phyloP scores from a whole-genome alignment of 257 asterid genomes.

The Forsythia suspensa region DNA sequence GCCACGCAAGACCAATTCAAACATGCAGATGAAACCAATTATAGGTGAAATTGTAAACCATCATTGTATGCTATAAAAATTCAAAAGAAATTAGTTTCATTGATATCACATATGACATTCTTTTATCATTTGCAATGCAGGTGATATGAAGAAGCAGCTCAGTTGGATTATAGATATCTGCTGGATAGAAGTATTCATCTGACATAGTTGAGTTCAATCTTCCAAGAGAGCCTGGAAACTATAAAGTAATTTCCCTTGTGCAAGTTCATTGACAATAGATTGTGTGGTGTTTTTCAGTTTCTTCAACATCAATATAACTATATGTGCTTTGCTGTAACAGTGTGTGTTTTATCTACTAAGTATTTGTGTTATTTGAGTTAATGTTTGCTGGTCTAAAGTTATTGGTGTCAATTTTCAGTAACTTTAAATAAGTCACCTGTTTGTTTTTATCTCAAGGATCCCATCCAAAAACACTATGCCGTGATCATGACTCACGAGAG shows the following conservation, averaged over 20 bases:
- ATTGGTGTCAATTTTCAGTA: neutral
- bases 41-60: slow-evolving; percentile 26
- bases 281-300: neutral
- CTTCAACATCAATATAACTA: neutral
- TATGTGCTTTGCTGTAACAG: neutral
- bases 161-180: neutral
- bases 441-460: neutral
- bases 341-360: neutral
- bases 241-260: neutral
- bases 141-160: neutral
- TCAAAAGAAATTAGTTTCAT: no score
- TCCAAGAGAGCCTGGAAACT: neutral
- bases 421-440: neutral
- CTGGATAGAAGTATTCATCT: neutral
- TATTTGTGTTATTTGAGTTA: neutral
- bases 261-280: neutral
- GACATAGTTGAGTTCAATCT: neutral
- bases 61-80: neutral
- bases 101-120: neutral
- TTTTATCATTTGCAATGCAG: neutral
- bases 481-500: neutral
- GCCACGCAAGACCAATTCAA: slow-evolving; percentile 46
- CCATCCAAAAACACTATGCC: neutral
- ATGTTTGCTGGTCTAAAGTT: neutral
- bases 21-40: slow-evolving; percentile 60